Evolutionary conservation across 352 stramenopile genomes (phyloP).

Genomic region (Phytophthora vignae): DNA sequence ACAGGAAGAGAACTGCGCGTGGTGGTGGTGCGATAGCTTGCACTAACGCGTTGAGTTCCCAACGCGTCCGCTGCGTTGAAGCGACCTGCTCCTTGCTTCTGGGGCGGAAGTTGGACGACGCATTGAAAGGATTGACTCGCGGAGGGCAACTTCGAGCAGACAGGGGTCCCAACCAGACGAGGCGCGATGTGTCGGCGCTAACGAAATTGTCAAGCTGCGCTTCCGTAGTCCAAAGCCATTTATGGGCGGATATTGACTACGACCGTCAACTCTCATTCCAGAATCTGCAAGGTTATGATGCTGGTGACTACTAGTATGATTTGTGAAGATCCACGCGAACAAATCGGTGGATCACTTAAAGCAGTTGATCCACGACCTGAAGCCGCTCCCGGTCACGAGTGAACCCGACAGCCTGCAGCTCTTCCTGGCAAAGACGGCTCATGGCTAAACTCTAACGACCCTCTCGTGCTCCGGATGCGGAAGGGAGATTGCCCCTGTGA

Average conservation of each 20-base stretch:
- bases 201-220: conserved; percentile 6
- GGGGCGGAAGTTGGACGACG: background rate
- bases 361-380: background rate
- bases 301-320: background rate
- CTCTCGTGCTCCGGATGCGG: background rate
- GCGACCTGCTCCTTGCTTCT: background rate
- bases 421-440: background rate
- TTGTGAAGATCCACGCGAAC: background rate
- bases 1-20: background rate
- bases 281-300: background rate
- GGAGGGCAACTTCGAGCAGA: background rate
- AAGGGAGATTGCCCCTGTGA: too few species aligned
- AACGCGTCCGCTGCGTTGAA: too few species aligned
- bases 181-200: conserved; percentile 8
- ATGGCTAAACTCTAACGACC: background rate
- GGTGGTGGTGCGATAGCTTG: background rate
- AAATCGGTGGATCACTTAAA: background rate
- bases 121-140: too few species aligned
- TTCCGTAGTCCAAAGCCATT: too few species aligned
- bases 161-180: conserved; percentile 6
- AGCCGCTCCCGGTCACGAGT: background rate
- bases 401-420: background rate
- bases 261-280: background rate
- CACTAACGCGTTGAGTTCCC: too few species aligned
- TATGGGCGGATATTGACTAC: too few species aligned